Evolutionary conservation across 345 rosid species (phyloP), one percentile per base, ranked within the genome.

Genomic region (Salix koriyanagi): DNA sequence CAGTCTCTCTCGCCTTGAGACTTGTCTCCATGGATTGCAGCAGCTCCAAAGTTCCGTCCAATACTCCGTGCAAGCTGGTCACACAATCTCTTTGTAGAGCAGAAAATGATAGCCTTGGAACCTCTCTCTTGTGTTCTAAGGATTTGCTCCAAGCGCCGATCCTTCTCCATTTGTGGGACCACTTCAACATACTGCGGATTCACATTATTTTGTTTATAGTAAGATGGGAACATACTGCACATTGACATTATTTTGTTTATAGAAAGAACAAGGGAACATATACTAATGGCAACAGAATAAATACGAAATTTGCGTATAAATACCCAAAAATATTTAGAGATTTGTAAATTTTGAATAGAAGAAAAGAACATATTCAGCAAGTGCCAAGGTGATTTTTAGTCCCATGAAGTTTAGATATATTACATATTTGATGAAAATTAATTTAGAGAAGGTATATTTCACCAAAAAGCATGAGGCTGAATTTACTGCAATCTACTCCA

Each of bases 1-100:
- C 96, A 93, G 80, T 95, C 99, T 86, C 99, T 93, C 87, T 95
- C 98, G 52, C 88, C 88, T 78, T 95, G 98, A 77, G 99, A 91
- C 83, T 95, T 95, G 88, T 93, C 96, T 76, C 98, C 99, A 81
- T 95, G 98, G 78, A 95, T 93, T 73, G 90, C 97, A 73, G 87
- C 88, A 54, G 99, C 93, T 25, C 97, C 93, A 86, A 95, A 93
- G 75, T 85, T 86, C 66, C 91, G 97, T 52, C 93, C 97, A 14
- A 95, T 89, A 73, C 87, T 83, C 72, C 97, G 93, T 19, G 91
- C 89, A 79, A 95, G 98, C 80, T 91, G 98, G 82, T 93, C 99
- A 80, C 99, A 96, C 70, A 93, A 81, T 83, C 88, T 89, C 85
- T 96, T 96, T 6, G 97, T 96, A 72, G 98, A 89, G 76, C 99